phyloP scores from a whole-genome alignment of 129 eudicot species.

The Sambucus nigra region DNA sequence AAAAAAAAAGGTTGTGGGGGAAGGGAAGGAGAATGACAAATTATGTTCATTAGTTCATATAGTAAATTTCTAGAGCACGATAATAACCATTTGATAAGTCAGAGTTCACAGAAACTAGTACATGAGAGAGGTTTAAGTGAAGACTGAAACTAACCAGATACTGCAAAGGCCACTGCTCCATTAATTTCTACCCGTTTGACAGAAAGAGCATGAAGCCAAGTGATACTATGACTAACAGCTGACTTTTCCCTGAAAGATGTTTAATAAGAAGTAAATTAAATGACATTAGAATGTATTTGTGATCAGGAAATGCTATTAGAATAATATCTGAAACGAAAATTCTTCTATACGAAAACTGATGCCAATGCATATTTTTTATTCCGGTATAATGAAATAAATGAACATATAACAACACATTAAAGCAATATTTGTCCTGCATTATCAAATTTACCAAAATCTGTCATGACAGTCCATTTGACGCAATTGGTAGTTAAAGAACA shows the following conservation, averaged over 20 bases:
- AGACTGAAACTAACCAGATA: constrained; percentile 54
- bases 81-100: not conserved
- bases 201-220: constrained; percentile 56
- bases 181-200: constrained; percentile 54
- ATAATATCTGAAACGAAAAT: not conserved
- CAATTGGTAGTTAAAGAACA: constrained; percentile 1
- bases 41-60: not conserved
- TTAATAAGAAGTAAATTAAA: not conserved
- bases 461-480: not conserved
- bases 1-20: too few species aligned
- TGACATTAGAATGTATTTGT: constrained; percentile 1
- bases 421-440: not conserved
- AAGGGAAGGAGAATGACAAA: too few species aligned
- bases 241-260: constrained; percentile 59
- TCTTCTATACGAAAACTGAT: not conserved
- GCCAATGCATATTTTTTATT: not conserved
- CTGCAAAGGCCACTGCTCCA: constrained; percentile 82
- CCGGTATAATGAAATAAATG: not conserved
- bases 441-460: not conserved
- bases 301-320: too few species aligned
- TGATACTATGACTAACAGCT: constrained; percentile 73
- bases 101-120: not conserved
- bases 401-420: not conserved
- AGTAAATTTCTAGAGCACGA: not conserved
- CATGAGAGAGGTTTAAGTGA: not conserved